phyloP scores from a whole-genome alignment of 805 yeast genomes.

The Ogataea trehalophila region DNA sequence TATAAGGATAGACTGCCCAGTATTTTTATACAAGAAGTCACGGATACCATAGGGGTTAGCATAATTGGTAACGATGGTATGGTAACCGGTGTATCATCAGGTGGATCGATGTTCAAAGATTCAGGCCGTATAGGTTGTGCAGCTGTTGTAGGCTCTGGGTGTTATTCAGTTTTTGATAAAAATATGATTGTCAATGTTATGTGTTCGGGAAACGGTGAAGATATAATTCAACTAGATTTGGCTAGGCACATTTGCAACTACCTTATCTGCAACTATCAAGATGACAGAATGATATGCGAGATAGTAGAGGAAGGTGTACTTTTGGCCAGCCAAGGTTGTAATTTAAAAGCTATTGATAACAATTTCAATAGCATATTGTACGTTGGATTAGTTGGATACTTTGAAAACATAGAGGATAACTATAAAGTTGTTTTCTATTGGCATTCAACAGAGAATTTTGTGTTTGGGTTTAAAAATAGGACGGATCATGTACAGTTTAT shows the following conservation, averaged over 20 bases:
- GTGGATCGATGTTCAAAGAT: constrained; percentile 47
- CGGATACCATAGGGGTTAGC: constrained; percentile 45
- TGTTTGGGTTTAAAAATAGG: constrained; percentile 11
- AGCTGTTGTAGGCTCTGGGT: constrained; percentile 43
- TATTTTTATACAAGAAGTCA: constrained; percentile 10
- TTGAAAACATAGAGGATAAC: constrained; percentile 5
- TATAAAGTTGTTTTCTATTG: constrained; percentile 15
- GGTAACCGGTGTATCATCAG: constrained; percentile 41
- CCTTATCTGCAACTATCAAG: constrained; percentile 4
- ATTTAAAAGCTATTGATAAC: constrained; percentile 19
- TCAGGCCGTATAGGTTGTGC: constrained; percentile 54
- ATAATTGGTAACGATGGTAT: constrained; percentile 15
- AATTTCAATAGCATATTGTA: constrained; percentile 11
- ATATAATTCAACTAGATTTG: constrained; percentile 40
- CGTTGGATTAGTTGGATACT: constrained; percentile 24
- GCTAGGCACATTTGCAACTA: constrained; percentile 29
- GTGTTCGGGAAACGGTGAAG: constrained; percentile 58
- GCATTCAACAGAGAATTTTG: constrained; percentile 26
- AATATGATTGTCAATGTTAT: constrained; percentile 22
- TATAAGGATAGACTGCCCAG: constrained; percentile 3
- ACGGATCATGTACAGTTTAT: not conserved
- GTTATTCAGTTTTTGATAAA: constrained; percentile 20
- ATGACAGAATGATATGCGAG: constrained; percentile 12
- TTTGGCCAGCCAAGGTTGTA: constrained; percentile 5
- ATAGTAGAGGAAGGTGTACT: constrained; percentile 14